Evolutionary conservation across 805 yeast genomes (phyloP), one percentile per base, ranked within the genome.

Genomic region (Kazachstania taianensis): DNA sequence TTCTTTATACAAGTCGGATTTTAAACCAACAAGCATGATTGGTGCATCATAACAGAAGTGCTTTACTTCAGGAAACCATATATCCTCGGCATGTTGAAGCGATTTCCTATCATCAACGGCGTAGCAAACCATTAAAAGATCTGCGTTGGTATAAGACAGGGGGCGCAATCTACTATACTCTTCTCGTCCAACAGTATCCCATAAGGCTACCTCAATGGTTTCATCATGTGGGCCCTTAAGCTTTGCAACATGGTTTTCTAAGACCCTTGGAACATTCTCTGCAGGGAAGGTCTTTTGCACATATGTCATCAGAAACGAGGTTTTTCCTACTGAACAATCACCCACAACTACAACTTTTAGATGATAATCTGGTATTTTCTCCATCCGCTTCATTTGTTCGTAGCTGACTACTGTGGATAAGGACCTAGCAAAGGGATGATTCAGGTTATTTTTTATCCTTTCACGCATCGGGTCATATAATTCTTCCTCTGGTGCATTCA

Each of bases 141-240:
- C 82, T 3, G 79, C 82, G 46, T 82, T 94, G 5, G 87, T 79
- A 52, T 84, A 84, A 29, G 81, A 69, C 32, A 85, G 63, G 2
- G 94, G 92, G 41, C 95, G 65, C 38, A 83, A 61, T 36, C 94
- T 63, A 53, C 79, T 87, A 52, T 81, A 82, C 55, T 81, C 92
- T 57, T 83, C 94, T 59, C 82, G 92, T 3, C 94, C 92, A 0
- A 94, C 94, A 1, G 94, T 82, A 53, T 84, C 95, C 94, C 94
- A 83, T 20, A 83, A 57, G 1, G 84, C 82, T 45, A 84, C 58
- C 50, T 79, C 86, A 15, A 80, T 66, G n/a, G 57, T 45, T 48
- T 73, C 70, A 19, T 64, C 62, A 5, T 71, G 70, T 0, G 70
- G 62, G 2, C 69, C 63, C 25, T 52, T 56, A 2, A 79, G 72